Percentiles rank a stretch among this genome's conserved stretches.
Conservation (phyloP, 2,329 filamentous ascomycete species). For the Aaosphaeria arxii region DNA sequence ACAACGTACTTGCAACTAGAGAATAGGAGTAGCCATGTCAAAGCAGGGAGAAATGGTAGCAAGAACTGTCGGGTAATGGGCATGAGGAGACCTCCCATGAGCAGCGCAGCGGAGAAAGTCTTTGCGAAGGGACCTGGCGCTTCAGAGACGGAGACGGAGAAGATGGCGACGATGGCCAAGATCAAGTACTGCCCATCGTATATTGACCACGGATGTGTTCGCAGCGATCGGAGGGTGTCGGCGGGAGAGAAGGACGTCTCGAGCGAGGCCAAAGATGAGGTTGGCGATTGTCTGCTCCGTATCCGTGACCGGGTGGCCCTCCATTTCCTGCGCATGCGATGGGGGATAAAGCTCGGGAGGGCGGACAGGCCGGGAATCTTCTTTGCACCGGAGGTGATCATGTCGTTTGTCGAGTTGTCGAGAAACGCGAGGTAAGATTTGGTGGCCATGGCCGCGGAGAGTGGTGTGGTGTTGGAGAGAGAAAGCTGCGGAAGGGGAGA, state of each 20-base stretch:
- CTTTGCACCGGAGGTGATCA: conserved; percentile 43
- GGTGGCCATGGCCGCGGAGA: conserved; percentile 23
- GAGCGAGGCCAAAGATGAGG: conserved; percentile 71
- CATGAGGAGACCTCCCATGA: conserved; percentile 70
- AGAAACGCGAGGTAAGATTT: conserved; percentile 34
- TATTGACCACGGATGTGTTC: conserved; percentile 73
- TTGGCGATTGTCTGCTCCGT: conserved; percentile 63
- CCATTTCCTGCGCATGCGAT: conserved; percentile 64
- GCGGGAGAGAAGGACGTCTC: conserved; percentile 79
- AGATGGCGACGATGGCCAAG: conserved; percentile 70
- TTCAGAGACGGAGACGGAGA: conserved; percentile 80
- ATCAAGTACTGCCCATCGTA: conserved; percentile 85
- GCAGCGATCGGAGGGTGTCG: conserved; percentile 73
- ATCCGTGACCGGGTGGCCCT: conserved; percentile 61
- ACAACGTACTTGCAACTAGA: conserved; percentile 82
- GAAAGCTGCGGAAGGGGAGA: background rate
- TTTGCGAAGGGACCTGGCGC: conserved; percentile 75
- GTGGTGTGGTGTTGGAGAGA: background rate
- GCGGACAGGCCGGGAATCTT: conserved; percentile 48
- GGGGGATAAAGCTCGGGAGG: conserved; percentile 56
- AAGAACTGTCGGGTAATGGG: conserved; percentile 90
- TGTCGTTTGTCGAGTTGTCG: conserved; percentile 26
- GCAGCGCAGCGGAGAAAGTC: conserved; percentile 64
- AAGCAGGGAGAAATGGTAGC: conserved; percentile 79
- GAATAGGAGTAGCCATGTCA: conserved; percentile 86